Conservation (phyloP, 1,284 basidiomycete genomes). For the Boletus semigastroideus region DNA sequence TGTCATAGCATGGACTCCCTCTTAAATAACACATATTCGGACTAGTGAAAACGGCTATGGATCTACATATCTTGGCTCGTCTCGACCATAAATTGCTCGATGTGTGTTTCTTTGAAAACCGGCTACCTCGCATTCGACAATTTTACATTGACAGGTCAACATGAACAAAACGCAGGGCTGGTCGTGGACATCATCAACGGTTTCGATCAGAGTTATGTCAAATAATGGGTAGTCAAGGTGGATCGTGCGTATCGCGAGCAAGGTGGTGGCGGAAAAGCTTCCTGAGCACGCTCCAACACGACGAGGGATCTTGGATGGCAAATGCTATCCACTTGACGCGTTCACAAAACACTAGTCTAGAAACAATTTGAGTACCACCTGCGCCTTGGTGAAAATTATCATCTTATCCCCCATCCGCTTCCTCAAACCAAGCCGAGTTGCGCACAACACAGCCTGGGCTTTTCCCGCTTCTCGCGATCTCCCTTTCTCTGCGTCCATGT, state of each 20-base stretch:
- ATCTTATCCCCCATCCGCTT: not conserved
- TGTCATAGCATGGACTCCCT: no score
- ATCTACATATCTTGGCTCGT: no score
- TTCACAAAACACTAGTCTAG: no score
- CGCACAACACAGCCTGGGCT: not conserved
- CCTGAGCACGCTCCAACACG: not conserved
- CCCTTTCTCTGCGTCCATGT: not conserved
- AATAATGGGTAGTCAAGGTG: slow-evolving; percentile 5
- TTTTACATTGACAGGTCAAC: not conserved
- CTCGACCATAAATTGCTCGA: no score
- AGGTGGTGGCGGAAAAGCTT: not conserved
- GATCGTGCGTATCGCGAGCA: slow-evolving; percentile 6
- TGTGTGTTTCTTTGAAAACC: no score
- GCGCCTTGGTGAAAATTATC: not conserved
- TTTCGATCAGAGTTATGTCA: not conserved
- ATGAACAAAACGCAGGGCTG: not conserved
- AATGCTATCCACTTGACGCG: not conserved
- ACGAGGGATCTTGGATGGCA: not conserved
- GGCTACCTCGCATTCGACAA: no score
- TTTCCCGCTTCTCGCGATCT: not conserved
- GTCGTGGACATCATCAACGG: not conserved
- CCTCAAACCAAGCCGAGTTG: not conserved
- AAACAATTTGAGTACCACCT: not conserved
- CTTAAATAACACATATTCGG: no score
- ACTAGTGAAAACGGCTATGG: no score